Evolutionary conservation across 148 eudicot genomes (phyloP), one percentile per base, ranked within the genome.

Genomic region (Heliosperma pusillum): DNA sequence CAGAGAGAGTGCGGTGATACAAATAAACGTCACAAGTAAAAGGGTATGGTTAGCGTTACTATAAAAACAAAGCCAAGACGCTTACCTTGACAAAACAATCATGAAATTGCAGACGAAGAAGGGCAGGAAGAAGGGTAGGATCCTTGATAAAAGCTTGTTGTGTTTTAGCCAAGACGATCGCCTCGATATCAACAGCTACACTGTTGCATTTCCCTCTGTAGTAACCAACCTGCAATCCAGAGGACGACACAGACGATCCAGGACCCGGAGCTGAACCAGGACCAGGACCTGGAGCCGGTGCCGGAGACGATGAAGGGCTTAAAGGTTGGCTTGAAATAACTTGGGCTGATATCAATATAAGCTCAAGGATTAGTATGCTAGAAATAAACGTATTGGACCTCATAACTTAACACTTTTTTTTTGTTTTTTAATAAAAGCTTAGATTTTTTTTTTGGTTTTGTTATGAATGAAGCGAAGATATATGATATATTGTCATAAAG

Each of bases 61-160:
- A n/a, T 57, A 22, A 19, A 57, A 57, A n/a, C 9, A 20, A n/a
- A 57, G 24, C 9, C 24, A n/a, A 36, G 11, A 1, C 4, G 45
- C 86, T 71, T 74, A 86, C 91, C n/a, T 69, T 72, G 42, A 86
- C 89, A 64, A 88, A 88, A 74, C 87, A 86, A 40, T 86, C 91
- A 66, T 87, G 90, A 62, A 83, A 83, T 20, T 85, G 84, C 75
- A 72, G 75, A 56, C 75, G 75, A 21, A 72, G 65, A 30, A 72
- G 47, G 13, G 75, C 75, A 10, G 75, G 64, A 29, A 72, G 64
- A 56, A 72, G 2, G 8, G 75, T 56, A 30, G 75, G 26, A 59
- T 88, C 83, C 10, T 69, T 78, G 13, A 1, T 2, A 50, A 76
- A 73, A 76, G 25, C 24, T 3, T 64, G 33, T 26, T 22, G 20